Conservation (phyloP, 371 early-diverging fungal species). For the Mucor indicus region DNA sequence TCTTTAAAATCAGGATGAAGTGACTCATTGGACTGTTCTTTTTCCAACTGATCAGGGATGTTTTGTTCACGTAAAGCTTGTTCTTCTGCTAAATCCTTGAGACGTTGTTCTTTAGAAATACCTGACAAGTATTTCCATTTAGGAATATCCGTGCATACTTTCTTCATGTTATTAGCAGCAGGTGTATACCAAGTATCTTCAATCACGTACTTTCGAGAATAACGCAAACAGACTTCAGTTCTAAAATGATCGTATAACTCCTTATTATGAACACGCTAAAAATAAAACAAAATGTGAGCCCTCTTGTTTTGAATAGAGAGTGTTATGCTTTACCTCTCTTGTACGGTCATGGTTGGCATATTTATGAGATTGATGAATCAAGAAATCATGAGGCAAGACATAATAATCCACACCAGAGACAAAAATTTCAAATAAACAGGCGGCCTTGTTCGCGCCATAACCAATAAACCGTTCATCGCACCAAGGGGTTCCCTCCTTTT, state of each 20-base stretch:
- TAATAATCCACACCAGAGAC: constrained; percentile 56
- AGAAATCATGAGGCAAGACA: constrained; percentile 53
- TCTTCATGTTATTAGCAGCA: constrained; percentile 48
- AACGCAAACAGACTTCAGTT: constrained; percentile 64
- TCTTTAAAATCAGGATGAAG: too few relatives aligned
- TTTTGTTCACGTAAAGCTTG: constrained; percentile 1
- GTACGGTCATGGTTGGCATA: constrained; percentile 51
- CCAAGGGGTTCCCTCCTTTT: constrained; percentile 52
- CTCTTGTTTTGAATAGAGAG: neutral
- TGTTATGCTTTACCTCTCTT: constrained; percentile 36
- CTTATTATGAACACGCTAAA: constrained; percentile 60
- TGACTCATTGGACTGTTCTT: too few relatives aligned
- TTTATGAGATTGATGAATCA: constrained; percentile 59
- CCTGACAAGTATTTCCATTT: constrained; percentile 30
- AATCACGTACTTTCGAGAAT: constrained; percentile 55
- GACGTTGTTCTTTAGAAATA: constrained; percentile 19
- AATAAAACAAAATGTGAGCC: constrained; percentile 1
- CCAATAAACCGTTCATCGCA: constrained; percentile 64
- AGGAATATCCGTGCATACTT: constrained; percentile 42
- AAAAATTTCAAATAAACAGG: constrained; percentile 59
- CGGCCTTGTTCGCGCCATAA: constrained; percentile 64
- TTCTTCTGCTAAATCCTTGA: constrained; percentile 11
- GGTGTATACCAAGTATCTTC: constrained; percentile 49
- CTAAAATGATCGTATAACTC: constrained; percentile 62
- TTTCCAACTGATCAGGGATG: too few relatives aligned